phyloP scores from a whole-genome alignment of 192 early-diverging fungal species.

The Mortierella antarctica region DNA sequence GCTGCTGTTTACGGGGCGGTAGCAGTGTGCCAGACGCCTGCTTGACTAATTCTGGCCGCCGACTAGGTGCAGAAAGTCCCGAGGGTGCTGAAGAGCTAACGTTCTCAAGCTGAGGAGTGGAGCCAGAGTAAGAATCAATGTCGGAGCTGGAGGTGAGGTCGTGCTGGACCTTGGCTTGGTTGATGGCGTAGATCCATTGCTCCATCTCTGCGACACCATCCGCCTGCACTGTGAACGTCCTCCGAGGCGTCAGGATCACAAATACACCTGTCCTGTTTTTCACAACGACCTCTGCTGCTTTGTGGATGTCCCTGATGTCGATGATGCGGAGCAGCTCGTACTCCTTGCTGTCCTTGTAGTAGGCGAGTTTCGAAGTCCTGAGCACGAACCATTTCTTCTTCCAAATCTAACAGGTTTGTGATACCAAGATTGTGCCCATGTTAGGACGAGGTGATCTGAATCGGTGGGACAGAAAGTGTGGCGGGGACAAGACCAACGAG shows the following conservation, averaged over 20 bases:
- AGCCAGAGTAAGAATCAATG: constrained; percentile 36
- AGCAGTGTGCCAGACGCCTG: constrained; percentile 30
- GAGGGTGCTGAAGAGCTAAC: constrained; percentile 9
- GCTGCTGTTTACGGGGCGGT: constrained; percentile 2
- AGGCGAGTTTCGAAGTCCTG: constrained; percentile 78
- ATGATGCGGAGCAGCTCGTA: constrained; percentile 83
- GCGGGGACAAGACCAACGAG: no score
- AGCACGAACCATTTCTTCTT: constrained; percentile 91
- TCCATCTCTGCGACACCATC: constrained; percentile 65
- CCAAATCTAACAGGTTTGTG: constrained; percentile 68
- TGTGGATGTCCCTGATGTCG: constrained; percentile 74
- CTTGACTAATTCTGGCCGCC: constrained; percentile 21
- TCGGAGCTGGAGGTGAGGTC: constrained; percentile 47
- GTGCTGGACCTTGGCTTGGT: constrained; percentile 49
- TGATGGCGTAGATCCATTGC: constrained; percentile 69
- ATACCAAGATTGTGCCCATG: no score
- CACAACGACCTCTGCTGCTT: constrained; percentile 75
- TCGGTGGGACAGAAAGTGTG: no score
- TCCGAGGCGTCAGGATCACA: constrained; percentile 77
- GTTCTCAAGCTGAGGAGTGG: constrained; percentile 17
- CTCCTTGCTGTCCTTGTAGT: constrained; percentile 89
- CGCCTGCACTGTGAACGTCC: constrained; percentile 80
- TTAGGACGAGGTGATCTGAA: no score
- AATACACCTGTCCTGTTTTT: constrained; percentile 78
- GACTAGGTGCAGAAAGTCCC: neutral